Evolutionary conservation across 202 grass and related monocot species (phyloP).

Genomic region (Zizania palustris): DNA sequence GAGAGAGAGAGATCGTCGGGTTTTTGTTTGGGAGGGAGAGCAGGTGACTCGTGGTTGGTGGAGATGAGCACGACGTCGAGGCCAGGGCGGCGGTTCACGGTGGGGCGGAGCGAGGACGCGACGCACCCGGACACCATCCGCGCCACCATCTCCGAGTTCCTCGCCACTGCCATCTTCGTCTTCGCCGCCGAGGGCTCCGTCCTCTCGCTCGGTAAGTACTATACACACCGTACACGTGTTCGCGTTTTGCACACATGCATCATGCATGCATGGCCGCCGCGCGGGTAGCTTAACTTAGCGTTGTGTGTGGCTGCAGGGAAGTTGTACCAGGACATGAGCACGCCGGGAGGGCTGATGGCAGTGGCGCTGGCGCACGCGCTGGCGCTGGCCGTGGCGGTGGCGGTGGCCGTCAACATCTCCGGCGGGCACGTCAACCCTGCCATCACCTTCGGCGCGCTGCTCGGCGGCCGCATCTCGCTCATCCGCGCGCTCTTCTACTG

Average conservation of each 20-base stretch:
- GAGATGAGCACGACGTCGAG: conserved; percentile 51
- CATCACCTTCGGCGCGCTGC: conserved; percentile 75
- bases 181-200: conserved; percentile 94
- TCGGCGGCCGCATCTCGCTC: conserved; percentile 72
- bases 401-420: conserved; percentile 72
- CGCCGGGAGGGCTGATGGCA: conserved; percentile 60
- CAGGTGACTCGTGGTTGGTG: neutral
- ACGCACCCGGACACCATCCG: conserved; percentile 77
- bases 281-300: neutral
- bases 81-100: conserved; percentile 53
- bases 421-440: conserved; percentile 92
- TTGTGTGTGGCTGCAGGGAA: conserved; percentile 55
- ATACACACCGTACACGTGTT: neutral
- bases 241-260: neutral
- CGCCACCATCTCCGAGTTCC: conserved; percentile 79
- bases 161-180: conserved; percentile 88
- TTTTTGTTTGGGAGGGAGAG: too few relatives aligned
- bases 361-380: conserved; percentile 77
- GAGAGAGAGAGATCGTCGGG: too few relatives aligned
- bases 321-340: conserved; percentile 70
- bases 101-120: conserved; percentile 76
- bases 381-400: conserved; percentile 58
- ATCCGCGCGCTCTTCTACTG: conserved; percentile 72
- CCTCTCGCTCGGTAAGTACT: conserved; percentile 72
- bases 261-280: neutral